phyloP scores from a whole-genome alignment of 2,329 filamentous ascomycete genomes.

The Incumbomyces delicatus region DNA sequence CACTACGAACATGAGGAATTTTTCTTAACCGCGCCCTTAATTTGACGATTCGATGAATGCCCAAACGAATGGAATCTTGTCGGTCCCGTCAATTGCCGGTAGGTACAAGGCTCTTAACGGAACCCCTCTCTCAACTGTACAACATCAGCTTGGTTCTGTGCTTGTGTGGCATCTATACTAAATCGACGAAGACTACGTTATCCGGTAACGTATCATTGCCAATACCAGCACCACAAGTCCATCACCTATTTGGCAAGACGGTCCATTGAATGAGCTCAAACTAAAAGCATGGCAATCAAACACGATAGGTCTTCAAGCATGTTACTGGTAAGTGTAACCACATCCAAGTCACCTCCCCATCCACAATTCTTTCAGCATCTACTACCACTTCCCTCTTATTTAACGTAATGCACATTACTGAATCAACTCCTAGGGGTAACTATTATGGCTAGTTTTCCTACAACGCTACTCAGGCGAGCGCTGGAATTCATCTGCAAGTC shows the following conservation, averaged over 20 bases:
- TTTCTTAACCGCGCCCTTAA: too few relatives aligned
- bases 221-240: slow-evolving; percentile 21
- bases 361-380: too few relatives aligned
- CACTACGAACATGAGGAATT: too few relatives aligned
- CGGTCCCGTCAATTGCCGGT: slow-evolving; percentile 29
- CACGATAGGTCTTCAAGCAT: slow-evolving; percentile 29
- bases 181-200: slow-evolving; percentile 29
- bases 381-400: too few relatives aligned
- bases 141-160: slow-evolving; percentile 29
- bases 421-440: too few relatives aligned
- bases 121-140: slow-evolving; percentile 34
- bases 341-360: too few relatives aligned
- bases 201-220: slow-evolving; percentile 31
- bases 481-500: slow-evolving; percentile 3
- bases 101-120: slow-evolving; percentile 34
- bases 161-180: slow-evolving; percentile 33
- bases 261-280: slow-evolving; percentile 25
- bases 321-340: too few relatives aligned
- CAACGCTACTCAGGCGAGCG: background rate
- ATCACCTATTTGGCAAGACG: slow-evolving; percentile 31
- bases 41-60: too few relatives aligned
- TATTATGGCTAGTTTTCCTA: slow-evolving; percentile 18
- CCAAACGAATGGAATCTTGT: slow-evolving; percentile 33
- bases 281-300: slow-evolving; percentile 24
- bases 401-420: too few relatives aligned